Percentiles rank a stretch among this genome's conserved stretches.
phyloP scores from a whole-genome alignment of 2,329 filamentous ascomycete species.

The Cadophora sp. region DNA sequence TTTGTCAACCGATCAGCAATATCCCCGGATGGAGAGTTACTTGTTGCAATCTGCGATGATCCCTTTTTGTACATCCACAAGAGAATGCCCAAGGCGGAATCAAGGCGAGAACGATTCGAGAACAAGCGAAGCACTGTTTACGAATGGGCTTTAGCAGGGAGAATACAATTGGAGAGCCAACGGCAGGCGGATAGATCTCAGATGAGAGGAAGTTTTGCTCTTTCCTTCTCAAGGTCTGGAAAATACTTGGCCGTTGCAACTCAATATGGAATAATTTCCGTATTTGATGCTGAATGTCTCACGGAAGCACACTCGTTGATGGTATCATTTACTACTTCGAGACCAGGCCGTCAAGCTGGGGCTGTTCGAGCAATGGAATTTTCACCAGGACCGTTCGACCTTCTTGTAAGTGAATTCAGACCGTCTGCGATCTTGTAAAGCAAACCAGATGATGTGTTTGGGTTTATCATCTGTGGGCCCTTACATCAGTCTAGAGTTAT shows the following conservation, averaged over 20 bases:
- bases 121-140: constrained; percentile 45
- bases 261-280: constrained; percentile 79
- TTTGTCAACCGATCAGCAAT: constrained; percentile 95
- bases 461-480: background rate
- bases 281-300: constrained; percentile 68
- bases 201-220: constrained; percentile 75
- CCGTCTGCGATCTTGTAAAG: background rate
- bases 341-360: constrained; percentile 61
- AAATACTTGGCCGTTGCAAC: constrained; percentile 77
- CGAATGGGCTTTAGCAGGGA: constrained; percentile 59
- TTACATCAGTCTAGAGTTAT: background rate
- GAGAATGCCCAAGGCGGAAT: constrained; percentile 47
- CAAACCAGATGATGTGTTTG: background rate
- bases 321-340: constrained; percentile 78
- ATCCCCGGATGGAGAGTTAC: constrained; percentile 82
- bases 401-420: constrained; percentile 56
- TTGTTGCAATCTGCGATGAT: constrained; percentile 88
- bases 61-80: constrained; percentile 85
- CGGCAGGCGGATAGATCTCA: constrained; percentile 59
- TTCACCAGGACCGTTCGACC: constrained; percentile 85
- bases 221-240: constrained; percentile 76
- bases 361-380: constrained; percentile 93
- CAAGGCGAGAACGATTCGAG: constrained; percentile 34
- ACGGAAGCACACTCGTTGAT: constrained; percentile 66
- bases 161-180: constrained; percentile 65